phyloP scores from a whole-genome alignment of 345 rosid species.

The Arabidopsis suecica region DNA sequence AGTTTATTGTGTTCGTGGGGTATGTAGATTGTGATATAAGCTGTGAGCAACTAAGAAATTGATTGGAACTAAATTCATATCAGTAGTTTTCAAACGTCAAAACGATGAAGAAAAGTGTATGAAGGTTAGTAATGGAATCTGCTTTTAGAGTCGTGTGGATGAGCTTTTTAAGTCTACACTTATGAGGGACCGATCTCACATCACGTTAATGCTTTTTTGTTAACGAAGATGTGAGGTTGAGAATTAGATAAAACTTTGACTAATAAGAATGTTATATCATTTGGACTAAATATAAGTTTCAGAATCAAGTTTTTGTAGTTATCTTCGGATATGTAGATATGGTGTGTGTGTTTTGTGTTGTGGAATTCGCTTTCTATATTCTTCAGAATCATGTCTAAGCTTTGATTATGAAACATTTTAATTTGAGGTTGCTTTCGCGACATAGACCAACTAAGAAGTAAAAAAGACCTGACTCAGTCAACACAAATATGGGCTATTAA shows the following conservation, averaged over 20 bases:
- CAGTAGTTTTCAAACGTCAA: neutral
- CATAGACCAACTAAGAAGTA: neutral
- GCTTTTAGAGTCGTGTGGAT: neutral
- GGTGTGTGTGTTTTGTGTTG: neutral
- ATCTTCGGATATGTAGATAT: too few species aligned
- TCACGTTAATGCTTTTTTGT: neutral
- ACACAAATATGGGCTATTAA: neutral
- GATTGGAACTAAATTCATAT: neutral
- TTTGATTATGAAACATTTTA: neutral
- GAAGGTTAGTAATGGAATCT: conserved; percentile 1
- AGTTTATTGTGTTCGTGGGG: neutral
- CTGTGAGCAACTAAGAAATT: neutral
- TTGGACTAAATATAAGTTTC: neutral
- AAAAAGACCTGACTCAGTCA: neutral
- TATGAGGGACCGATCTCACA: neutral
- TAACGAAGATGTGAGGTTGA: too few species aligned
- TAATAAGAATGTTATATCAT: too few species aligned
- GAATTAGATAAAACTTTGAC: neutral
- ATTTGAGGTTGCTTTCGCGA: conserved; percentile 12
- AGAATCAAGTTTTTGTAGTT: neutral
- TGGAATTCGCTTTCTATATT: neutral
- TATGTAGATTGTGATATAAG: neutral
- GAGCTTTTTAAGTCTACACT: neutral
- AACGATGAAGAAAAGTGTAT: neutral
- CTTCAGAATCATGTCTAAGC: neutral